Base-by-base conservation (phyloP, 305 asterid species). In the Striga hermonthica region DNA sequence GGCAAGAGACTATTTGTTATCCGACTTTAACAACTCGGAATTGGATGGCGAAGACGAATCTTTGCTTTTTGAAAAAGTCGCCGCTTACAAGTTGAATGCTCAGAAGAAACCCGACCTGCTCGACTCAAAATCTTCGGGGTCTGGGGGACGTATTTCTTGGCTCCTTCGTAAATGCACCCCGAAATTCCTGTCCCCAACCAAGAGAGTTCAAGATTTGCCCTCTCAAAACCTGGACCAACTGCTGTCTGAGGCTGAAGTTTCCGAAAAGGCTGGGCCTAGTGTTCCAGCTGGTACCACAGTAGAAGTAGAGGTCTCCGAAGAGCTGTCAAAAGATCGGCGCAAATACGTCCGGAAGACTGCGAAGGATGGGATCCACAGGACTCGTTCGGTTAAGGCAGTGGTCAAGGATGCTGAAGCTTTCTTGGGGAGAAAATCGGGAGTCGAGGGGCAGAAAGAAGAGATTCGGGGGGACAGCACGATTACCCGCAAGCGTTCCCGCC, bases 401-500 rank as follows among this genome's bases (percentile, higher is more conserved):
- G 87, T 86, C 78, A 86, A 91, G 79, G 95, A 91, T 41, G 91
- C 83, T 40, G 83, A 77, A 36, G 81, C 75, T 70, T 74, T 85
- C 77, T 69, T 86, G 64, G 79, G 72, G 69, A 74, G 66, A 52
- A 68, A 62, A 11, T 79, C 69, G 52, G 82, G 74, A 62, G 70
- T 71, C 38, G 57, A 72, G 55, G 70, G 73, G 53, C 47, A 62
- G 38, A 69, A 72, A 58, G 84, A 80, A 71, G 83, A 71, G 65
- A 79, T 86, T 54, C 70, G 75, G 48, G 88, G 70, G 62, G 90
- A 81, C 52, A 65, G 74, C 73, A 74, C 77, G 38, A 45, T 78
- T 57, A 77, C 83, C 22, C 80, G 82, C 37, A 87, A 83, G 79
- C 74, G 88, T n/a, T n/a, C n/a, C n/a, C n/a, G n/a, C n/a, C n/a